These are phyloP conservation scores for Sphagnum contortum DNA, from an alignment of 225 moss, liverwort and hornwort genomes.

Conservation along the genomic window DNA sequence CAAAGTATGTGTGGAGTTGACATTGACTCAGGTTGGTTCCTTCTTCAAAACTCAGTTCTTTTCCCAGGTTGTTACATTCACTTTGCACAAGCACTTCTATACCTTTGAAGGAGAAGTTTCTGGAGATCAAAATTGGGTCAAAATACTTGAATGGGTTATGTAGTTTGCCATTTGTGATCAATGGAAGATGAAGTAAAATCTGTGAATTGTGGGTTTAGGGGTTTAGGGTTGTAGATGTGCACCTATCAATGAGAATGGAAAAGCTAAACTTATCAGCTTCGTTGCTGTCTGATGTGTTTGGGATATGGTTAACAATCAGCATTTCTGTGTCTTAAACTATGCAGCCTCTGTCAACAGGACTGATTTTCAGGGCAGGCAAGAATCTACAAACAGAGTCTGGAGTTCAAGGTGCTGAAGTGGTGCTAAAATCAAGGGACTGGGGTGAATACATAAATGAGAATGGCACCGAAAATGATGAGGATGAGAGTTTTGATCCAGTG, in stretches of 20 bases:
- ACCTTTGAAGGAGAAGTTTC: too few relatives aligned
- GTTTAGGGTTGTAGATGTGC: too few relatives aligned
- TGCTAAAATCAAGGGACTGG: constrained; percentile 26
- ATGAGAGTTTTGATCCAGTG: constrained; percentile 9
- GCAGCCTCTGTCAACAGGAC: constrained; percentile 15
- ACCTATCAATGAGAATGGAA: too few relatives aligned
- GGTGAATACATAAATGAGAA: constrained; percentile 19
- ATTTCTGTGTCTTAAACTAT: constrained; percentile 1
- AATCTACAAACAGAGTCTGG: constrained; percentile 44
- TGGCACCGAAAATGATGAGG: constrained; percentile 12
- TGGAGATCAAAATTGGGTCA: too few relatives aligned
- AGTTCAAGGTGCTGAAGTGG: constrained; percentile 7
- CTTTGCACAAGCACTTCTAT: background rate
- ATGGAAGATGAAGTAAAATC: too few relatives aligned
- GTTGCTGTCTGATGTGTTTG: too few relatives aligned
- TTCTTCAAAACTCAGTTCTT: background rate
- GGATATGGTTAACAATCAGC: too few relatives aligned
- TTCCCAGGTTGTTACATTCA: background rate
- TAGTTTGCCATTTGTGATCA: too few relatives aligned
- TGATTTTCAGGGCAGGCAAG: constrained; percentile 51
- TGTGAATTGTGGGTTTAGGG: too few relatives aligned
- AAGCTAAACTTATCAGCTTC: too few relatives aligned
- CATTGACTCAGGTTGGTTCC: constrained; percentile 60
- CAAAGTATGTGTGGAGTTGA: constrained; percentile 83
- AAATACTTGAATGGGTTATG: too few relatives aligned